Evolutionary conservation across 2,329 filamentous ascomycete genomes (phyloP).

Genomic region (Cyphellophora europaea): DNA sequence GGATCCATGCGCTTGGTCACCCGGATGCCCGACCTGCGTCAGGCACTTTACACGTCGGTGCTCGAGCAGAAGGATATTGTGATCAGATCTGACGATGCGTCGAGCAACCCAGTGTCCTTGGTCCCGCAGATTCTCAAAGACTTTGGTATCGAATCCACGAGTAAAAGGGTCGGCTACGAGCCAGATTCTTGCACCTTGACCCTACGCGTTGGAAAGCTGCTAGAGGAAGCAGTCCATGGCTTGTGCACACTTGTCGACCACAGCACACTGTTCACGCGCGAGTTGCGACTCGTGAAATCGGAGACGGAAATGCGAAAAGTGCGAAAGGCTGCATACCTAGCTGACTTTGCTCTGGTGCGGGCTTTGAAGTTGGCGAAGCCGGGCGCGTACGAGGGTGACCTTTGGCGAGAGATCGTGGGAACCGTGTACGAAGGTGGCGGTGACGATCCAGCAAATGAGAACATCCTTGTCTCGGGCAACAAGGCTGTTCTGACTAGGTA

Average conservation of each 20-base stretch:
- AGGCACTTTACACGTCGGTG: conserved; percentile 27
- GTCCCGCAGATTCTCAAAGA: no score
- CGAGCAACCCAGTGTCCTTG: no score
- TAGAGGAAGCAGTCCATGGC: no score
- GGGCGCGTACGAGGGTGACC: conserved; percentile 26
- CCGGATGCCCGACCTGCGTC: conserved; percentile 22
- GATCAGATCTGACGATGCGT: no score
- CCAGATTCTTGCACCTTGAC: no score
- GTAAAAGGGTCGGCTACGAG: no score
- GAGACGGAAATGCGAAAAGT: conserved; percentile 23
- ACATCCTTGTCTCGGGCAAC: conserved; percentile 26
- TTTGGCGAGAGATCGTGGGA: conserved; percentile 25
- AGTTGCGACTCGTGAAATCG: conserved; percentile 25
- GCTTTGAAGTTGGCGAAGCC: conserved; percentile 26
- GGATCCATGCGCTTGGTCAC: conserved; percentile 25
- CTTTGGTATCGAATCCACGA: no score
- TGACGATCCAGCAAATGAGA: conserved; percentile 27
- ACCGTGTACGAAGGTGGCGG: conserved; percentile 28
- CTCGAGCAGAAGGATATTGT: no score
- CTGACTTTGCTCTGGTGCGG: conserved; percentile 25
- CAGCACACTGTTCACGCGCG: conserved; percentile 22
- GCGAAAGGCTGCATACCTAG: conserved; percentile 26
- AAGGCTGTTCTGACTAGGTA: conserved; percentile 26
- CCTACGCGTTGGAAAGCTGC: no score
- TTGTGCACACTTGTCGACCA: conserved; percentile 23